Conservation (phyloP, 2,329 filamentous ascomycete species). For the Dactylella cylindrospora region DNA sequence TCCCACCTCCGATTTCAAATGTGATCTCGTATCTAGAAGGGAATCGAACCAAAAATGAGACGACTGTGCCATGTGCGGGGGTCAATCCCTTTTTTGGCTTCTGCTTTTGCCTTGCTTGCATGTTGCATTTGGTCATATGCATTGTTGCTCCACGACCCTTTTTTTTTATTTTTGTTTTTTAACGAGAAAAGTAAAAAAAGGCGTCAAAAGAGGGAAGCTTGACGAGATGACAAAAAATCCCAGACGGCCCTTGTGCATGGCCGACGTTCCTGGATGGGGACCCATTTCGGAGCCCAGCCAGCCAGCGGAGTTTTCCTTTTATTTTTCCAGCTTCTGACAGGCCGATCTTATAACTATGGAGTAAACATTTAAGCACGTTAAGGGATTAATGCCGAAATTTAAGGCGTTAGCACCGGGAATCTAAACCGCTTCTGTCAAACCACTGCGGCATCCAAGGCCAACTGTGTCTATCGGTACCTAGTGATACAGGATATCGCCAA, state of each 20-base stretch:
- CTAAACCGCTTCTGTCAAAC: constrained; percentile 35
- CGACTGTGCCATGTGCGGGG: constrained; percentile 38
- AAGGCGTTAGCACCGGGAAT: constrained; percentile 25
- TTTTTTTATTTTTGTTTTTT: too few species aligned
- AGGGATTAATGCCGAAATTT: constrained; percentile 39
- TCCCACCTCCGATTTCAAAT: constrained; percentile 25
- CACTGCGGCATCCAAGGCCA: constrained; percentile 42
- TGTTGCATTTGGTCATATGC: constrained; percentile 43
- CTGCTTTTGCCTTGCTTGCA: constrained; percentile 3
- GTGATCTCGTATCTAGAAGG: constrained; percentile 44
- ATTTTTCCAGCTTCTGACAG: constrained; percentile 39
- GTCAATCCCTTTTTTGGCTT: constrained; percentile 24
- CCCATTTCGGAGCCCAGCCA: constrained; percentile 14
- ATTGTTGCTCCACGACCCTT: constrained; percentile 7
- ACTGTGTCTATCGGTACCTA: constrained; percentile 26
- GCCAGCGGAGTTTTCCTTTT: constrained; percentile 39
- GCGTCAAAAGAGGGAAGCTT: constrained; percentile 42
- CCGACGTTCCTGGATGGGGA: constrained; percentile 32
- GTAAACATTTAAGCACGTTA: constrained; percentile 23
- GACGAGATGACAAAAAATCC: constrained; percentile 38
- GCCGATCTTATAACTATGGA: constrained; percentile 20
- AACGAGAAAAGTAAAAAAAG: constrained; percentile 12
- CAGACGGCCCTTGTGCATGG: constrained; percentile 19
- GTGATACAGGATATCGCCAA: constrained; percentile 34
- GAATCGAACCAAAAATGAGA: too few species aligned